Evolutionary conservation across 2,329 filamentous ascomycete genomes (phyloP), one percentile per base, ranked within the genome.

Genomic region (Diaporthe destruens): DNA sequence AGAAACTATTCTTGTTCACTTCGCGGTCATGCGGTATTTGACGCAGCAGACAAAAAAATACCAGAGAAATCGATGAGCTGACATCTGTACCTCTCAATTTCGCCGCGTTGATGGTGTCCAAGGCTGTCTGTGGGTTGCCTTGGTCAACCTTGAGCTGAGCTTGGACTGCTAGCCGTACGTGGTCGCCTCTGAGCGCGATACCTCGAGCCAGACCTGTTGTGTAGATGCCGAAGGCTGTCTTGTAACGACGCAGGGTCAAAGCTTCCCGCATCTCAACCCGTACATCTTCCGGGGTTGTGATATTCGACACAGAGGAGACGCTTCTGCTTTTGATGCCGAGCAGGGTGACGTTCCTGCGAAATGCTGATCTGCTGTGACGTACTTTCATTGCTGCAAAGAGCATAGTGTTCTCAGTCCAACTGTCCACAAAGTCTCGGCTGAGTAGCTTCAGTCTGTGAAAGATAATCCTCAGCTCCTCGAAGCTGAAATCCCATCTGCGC

Each of bases 161-260:
- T 12, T 82, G 76, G 11, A 89, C 83, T 11, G 85, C 86, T 6
- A 88, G 79, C n/a, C 84, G 83, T 18, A 89, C 80, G 69, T 84
- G 86, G 32, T 82, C 80, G 3, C 77, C 76, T 36, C 82, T 84
- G 72, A 81, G 80, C 1, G 79, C 78, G 76, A 86, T 79, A 23
- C 82, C 81, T 6, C 75, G 77, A 12, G 74, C 75, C 1, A 80
- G 56, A 0, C 82, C 82, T 34, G 77, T 77, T 66, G 78, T 80
- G 77, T 87, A 88, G 5, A 84, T 80, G 4, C 29, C 53, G 20
- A 59, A 67, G 34, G 51, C 71, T n/a, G 61, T 59, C n/a, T 25
- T 61, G 23, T 74, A 65, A 20, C 54, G n/a, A 32, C 71, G 65
- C 23, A 65, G 54, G 4, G 67, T 44, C 29, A 71, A 51, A 12